A percentile compares a stretch with the other conserved stretches of the same genome.
These are phyloP conservation scores for Coemansia javaensis DNA, from an alignment of 192 early-diverging fungal species.

Conservation along the genomic window DNA sequence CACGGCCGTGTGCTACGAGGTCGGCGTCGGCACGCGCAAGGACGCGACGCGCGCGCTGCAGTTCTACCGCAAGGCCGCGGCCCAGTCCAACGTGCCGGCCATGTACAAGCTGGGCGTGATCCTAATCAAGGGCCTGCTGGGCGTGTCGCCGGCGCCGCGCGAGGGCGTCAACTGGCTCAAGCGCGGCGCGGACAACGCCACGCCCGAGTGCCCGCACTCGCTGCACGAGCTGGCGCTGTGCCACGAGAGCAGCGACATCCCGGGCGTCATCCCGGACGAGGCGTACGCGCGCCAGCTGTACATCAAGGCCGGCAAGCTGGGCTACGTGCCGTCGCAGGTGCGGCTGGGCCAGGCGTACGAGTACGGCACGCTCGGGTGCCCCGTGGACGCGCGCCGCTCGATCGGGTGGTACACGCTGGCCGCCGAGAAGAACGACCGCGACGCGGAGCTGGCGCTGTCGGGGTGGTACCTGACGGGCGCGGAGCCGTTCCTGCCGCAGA, in stretches of 20 bases:
- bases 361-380: constrained; percentile 84
- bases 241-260: constrained; percentile 72
- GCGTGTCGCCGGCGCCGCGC: constrained; percentile 69
- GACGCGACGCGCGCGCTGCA: constrained; percentile 77
- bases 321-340: constrained; percentile 90
- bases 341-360: constrained; percentile 90
- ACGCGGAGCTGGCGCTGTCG: constrained; percentile 88
- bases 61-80: constrained; percentile 90
- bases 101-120: constrained; percentile 98
- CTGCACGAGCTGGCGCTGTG: constrained; percentile 87
- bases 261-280: constrained; percentile 71
- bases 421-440: constrained; percentile 84
- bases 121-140: constrained; percentile 77
- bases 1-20: constrained; percentile 93
- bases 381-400: constrained; percentile 79
- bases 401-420: constrained; percentile 96
- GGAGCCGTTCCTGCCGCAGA: constrained; percentile 83
- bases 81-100: constrained; percentile 82
- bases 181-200: constrained; percentile 83
- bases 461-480: constrained; percentile 98
- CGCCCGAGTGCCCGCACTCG: constrained; percentile 85
- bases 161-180: constrained; percentile 96
- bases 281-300: constrained; percentile 87
- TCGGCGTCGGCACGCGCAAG: constrained; percentile 86
- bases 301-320: constrained; percentile 86